Percentiles rank a stretch among this genome's conserved stretches.
phyloP scores from a whole-genome alignment of 2,329 filamentous ascomycete species.

The Diplocarpon mali region DNA sequence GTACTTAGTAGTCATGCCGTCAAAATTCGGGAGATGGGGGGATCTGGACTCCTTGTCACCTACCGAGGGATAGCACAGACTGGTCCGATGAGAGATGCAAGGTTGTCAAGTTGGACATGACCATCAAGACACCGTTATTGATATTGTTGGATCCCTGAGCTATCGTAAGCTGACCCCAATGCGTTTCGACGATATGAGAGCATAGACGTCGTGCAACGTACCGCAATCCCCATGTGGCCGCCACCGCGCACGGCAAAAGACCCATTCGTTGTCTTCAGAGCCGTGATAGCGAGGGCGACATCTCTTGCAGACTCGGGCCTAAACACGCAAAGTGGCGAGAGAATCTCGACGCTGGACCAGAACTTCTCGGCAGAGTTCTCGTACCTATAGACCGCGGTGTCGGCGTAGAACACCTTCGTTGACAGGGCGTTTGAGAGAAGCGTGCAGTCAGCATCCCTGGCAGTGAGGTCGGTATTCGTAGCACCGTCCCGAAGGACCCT shows the following conservation, averaged over 20 bases:
- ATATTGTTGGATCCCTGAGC: background rate
- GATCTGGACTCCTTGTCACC: no score
- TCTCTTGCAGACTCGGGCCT: background rate
- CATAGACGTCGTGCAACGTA: background rate
- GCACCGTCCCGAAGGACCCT: no score
- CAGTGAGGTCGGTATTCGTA: no score
- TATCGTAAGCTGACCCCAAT: no score
- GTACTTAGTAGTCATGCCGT: background rate
- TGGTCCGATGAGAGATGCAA: background rate
- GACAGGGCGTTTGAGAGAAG: no score
- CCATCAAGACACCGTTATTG: conserved; percentile 4
- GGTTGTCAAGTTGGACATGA: background rate
- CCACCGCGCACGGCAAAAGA: conserved; percentile 1
- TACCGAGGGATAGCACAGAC: no score
- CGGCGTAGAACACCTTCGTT: background rate
- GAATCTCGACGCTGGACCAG: conserved; percentile 2
- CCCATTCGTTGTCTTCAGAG: background rate
- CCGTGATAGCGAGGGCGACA: background rate
- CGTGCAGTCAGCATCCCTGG: no score
- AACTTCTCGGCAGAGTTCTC: conserved; percentile 2
- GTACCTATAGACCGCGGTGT: background rate
- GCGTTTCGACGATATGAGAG: no score
- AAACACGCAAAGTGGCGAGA: background rate
- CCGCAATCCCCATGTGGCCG: conserved; percentile 4
- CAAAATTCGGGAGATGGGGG: no score